Conservation (phyloP, 345 rosid genomes). For the Draba incana region DNA sequence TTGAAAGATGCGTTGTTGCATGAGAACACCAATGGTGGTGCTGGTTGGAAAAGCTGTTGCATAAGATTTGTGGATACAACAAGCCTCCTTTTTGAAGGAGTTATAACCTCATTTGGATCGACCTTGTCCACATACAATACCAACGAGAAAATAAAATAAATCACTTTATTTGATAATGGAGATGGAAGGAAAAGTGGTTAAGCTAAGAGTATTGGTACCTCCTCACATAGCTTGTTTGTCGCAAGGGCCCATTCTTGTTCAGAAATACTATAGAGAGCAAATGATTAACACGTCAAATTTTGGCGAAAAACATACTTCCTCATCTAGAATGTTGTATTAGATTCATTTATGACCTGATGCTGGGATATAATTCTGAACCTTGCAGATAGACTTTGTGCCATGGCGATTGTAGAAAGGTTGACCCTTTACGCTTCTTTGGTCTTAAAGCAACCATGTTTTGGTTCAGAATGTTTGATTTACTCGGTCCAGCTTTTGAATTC, state of each 20-base stretch:
- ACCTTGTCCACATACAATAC: slow-evolving; percentile 48
- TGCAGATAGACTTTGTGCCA: slow-evolving; percentile 22
- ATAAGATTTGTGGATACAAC: slow-evolving; percentile 68
- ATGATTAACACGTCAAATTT: slow-evolving; percentile 2
- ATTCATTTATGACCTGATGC: slow-evolving; percentile 10
- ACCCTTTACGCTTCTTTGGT: slow-evolving; percentile 28
- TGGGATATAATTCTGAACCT: slow-evolving; percentile 7
- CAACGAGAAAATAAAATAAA: neutral
- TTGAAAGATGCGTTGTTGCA: slow-evolving; percentile 46
- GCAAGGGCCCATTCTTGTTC: slow-evolving; percentile 32
- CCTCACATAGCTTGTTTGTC: slow-evolving; percentile 23
- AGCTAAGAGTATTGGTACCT: slow-evolving; percentile 19
- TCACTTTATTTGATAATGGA: neutral
- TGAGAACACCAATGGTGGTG: slow-evolving; percentile 48
- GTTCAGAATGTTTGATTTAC: neutral
- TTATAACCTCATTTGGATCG: slow-evolving; percentile 46
- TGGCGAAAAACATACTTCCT: neutral
- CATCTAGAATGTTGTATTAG: neutral
- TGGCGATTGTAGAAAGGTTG: slow-evolving; percentile 15
- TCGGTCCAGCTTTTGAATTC: neutral
- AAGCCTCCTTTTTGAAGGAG: slow-evolving; percentile 68
- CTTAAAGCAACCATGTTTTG: slow-evolving; percentile 16
- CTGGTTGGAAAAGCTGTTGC: slow-evolving; percentile 67
- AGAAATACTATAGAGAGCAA: slow-evolving; percentile 25
- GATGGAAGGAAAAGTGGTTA: neutral